Percentiles rank a stretch among this genome's conserved stretches.
These are phyloP conservation scores for Flaveria bidentis DNA, from an alignment of 129 eudicot species.

Conservation along the genomic window DNA sequence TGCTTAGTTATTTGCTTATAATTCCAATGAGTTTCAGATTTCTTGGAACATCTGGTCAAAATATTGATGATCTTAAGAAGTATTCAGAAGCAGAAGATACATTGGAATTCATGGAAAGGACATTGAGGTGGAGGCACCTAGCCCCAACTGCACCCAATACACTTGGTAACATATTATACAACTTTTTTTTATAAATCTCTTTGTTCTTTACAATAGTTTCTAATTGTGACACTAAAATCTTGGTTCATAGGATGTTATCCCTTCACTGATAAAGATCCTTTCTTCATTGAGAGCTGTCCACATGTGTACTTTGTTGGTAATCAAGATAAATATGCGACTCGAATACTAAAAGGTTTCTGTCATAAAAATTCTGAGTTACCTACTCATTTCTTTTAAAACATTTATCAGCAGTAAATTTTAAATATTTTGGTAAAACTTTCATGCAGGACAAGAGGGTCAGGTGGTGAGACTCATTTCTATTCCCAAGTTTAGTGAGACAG, in stretches of 20 bases:
- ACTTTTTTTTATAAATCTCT: background rate
- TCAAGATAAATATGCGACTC: constrained; percentile 69
- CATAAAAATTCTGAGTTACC: background rate
- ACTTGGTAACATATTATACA: constrained; percentile 53
- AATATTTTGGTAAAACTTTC: background rate
- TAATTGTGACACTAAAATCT: constrained; percentile 5
- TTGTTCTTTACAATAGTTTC: background rate
- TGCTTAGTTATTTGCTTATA: constrained; percentile 17
- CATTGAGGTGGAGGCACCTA: constrained; percentile 91
- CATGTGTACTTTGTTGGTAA: constrained; percentile 95
- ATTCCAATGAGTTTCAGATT: constrained; percentile 49
- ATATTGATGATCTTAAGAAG: constrained; percentile 78
- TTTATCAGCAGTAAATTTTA: background rate
- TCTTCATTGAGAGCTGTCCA: constrained; percentile 83
- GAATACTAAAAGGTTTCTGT: constrained; percentile 55
- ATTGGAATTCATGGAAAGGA: constrained; percentile 83
- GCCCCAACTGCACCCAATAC: constrained; percentile 98
- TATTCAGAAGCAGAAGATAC: constrained; percentile 72
- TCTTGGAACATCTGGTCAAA: constrained; percentile 97
- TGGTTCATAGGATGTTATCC: constrained; percentile 86
- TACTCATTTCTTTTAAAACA: background rate
- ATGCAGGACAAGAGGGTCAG: constrained; percentile 91
- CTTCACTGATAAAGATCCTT: constrained; percentile 92
- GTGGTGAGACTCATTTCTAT: constrained; percentile 71
- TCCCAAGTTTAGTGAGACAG: constrained; percentile 85